Base-by-base conservation (phyloP, 202 grass and related monocot species). In the Dendrocalamus latiflorus region DNA sequence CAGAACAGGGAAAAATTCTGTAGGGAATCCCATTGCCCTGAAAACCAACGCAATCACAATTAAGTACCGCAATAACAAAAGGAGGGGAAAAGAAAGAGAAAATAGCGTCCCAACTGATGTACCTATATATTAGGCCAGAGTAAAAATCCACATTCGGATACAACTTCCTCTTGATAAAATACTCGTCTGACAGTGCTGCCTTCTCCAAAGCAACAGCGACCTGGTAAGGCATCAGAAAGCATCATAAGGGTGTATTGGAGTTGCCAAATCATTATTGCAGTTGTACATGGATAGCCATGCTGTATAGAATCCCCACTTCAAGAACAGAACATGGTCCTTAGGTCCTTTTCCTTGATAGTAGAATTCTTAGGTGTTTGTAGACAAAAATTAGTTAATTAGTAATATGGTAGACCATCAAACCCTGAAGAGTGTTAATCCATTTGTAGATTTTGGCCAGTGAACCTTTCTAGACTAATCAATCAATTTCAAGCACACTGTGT, bases 71-170 rank as follows among this genome's bases (percentile, higher is more conserved):
- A 62, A 36, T 17, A 45, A 54, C 47, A 83, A 38, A 13, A 68
- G 33, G 34, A 45, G 59, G 13, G 7, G 58, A 17, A 39, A 28
- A 3, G 5, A 6, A 37, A 33, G 4, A 28, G 14, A 30, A 49
- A 74, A 45, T 53, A 41, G 4, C 15, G 3, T 74, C 30, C 28
- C 70, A 68, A 65, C 44, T 55, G 62, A 62, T 60, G 36, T 92
- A 99, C 96, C 96, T 91, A 66, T 99, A 99, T 73, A 99, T 99
- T 86, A 99, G 60, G 61, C 96, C 93, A 44, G 96, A 99, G 78
- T 99, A 99, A 82, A 99, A 99, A 71, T 99, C 96, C 61, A 99
- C 93, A 92, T 95, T 99, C 18, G 96, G 96, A 90, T 99, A 95
- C 9, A 99, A 81, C 89, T 95, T 99, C 86, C 95, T 93, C 85